Conservation (phyloP, 208 protist genomes). For the Leishmania mexicana region DNA sequence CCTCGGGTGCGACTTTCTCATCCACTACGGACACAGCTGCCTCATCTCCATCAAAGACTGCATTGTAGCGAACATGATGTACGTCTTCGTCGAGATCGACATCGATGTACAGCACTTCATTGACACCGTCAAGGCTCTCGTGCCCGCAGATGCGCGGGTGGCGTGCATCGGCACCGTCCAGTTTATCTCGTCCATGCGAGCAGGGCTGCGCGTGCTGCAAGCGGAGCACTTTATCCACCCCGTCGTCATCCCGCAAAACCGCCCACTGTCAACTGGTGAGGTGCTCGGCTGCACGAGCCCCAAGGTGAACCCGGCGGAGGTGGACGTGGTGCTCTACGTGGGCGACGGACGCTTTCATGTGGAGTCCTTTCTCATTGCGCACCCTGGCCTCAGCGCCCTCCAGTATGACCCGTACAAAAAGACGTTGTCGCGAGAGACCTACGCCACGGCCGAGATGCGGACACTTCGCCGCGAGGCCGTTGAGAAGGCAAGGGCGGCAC, state of each 20-base stretch:
- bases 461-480: conserved; percentile 81
- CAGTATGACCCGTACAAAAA: conserved; percentile 98
- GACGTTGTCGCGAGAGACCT: conserved; percentile 92
- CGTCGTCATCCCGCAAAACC: conserved; percentile 93
- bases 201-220: conserved; percentile 72
- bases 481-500: conserved; percentile 65
- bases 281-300: conserved; percentile 99
- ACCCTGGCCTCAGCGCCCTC: conserved; percentile 92
- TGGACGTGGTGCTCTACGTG: conserved; percentile 94
- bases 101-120: conserved; percentile 98
- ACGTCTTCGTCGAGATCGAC: conserved; percentile 99
- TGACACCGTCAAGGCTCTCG: conserved; percentile 93
- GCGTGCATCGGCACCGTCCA: conserved; percentile 97
- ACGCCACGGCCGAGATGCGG: conserved; percentile 95
- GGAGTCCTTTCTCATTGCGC: conserved; percentile 98
- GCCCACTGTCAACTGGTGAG: conserved; percentile 97
- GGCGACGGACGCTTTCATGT: conserved; percentile 99
- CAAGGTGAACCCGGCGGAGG: conserved; percentile 63
- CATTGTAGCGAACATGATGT: conserved; percentile 95
- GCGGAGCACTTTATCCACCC: conserved; percentile 81
- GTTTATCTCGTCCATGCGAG: conserved; percentile 96
- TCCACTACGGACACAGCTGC: conserved; percentile 99
- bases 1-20: conserved; percentile 97
- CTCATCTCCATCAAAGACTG: conserved; percentile 94
- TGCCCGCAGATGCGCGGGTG: conserved; percentile 73